Conservation (phyloP, 768 basidiomycete species). For the Rhodocollybia butyracea region DNA sequence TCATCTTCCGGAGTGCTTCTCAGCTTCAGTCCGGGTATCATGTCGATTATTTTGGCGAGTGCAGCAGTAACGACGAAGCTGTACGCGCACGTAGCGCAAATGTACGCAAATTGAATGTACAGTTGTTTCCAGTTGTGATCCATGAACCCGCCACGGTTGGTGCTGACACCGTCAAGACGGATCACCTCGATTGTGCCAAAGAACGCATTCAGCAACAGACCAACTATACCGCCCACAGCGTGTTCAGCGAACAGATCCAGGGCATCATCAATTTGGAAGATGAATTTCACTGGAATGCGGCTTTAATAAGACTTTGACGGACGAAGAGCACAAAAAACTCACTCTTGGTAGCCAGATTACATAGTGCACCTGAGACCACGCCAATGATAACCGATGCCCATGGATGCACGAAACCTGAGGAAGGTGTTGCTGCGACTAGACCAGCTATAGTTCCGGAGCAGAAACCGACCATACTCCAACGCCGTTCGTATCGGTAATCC, state of each 20-base stretch:
- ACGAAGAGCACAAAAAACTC: constrained; percentile 21
- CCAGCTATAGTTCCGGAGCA: constrained; percentile 89
- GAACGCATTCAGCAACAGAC: constrained; percentile 68
- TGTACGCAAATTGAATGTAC: constrained; percentile 71
- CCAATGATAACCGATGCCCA: constrained; percentile 81
- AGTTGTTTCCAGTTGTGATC: constrained; percentile 77
- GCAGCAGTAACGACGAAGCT: constrained; percentile 60
- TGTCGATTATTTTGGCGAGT: constrained; percentile 54
- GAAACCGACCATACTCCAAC: constrained; percentile 89
- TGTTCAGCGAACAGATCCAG: constrained; percentile 93
- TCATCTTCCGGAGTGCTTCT: constrained; percentile 55
- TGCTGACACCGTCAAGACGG: constrained; percentile 64
- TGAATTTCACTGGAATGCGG: constrained; percentile 51
- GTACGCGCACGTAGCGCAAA: constrained; percentile 55
- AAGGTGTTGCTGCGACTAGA: constrained; percentile 85
- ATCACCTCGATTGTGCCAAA: constrained; percentile 69
- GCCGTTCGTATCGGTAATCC: constrained; percentile 76
- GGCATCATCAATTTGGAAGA: constrained; percentile 77
- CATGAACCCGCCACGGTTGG: constrained; percentile 63
- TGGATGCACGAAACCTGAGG: constrained; percentile 75
- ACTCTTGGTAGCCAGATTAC: constrained; percentile 86
- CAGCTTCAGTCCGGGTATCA: constrained; percentile 56
- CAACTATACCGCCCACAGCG: constrained; percentile 80
- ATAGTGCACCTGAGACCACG: constrained; percentile 62
- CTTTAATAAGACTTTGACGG: background rate